Evolutionary conservation across 2,329 filamentous ascomycete genomes (phyloP).

Genomic region (Fusarium citri): DNA sequence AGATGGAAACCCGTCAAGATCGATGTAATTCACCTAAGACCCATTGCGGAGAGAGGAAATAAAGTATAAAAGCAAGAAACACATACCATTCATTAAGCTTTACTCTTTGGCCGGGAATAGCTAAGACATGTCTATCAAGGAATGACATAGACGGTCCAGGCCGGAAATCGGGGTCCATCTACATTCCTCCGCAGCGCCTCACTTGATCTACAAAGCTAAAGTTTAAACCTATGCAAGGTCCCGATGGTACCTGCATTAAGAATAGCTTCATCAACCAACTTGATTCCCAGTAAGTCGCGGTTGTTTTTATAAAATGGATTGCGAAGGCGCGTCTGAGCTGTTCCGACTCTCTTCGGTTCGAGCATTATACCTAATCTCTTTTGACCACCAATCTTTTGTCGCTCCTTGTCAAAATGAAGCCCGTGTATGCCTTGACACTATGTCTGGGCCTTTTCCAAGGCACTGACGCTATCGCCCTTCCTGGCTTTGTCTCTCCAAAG

Average conservation of each 20-base stretch:
- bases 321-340: neutral
- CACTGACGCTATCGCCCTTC: neutral
- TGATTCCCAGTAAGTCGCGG: too few relatives aligned
- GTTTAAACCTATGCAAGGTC: slow-evolving; percentile 11
- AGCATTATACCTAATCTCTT: neutral
- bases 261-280: neutral
- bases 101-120: neutral
- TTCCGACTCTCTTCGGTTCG: neutral
- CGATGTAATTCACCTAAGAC: neutral
- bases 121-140: neutral
- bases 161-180: neutral
- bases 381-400: neutral
- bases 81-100: slow-evolving; percentile 4
- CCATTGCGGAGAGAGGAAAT: too few relatives aligned
- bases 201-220: slow-evolving; percentile 1
- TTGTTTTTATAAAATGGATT: slow-evolving; percentile 17
- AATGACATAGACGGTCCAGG: slow-evolving; percentile 24
- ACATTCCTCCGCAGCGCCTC: slow-evolving; percentile 15
- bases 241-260: slow-evolving; percentile 16
- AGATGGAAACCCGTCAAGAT: neutral
- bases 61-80: neutral
- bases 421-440: slow-evolving; percentile 3
- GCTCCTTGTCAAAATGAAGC: slow-evolving; percentile 13
- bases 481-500: neutral
- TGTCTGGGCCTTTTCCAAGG: slow-evolving; percentile 8